Percentiles rank a stretch among this genome's conserved stretches.
These are phyloP conservation scores for Vanrija sp. DNA, from an alignment of 1,284 basidiomycete species.

Conservation along the genomic window DNA sequence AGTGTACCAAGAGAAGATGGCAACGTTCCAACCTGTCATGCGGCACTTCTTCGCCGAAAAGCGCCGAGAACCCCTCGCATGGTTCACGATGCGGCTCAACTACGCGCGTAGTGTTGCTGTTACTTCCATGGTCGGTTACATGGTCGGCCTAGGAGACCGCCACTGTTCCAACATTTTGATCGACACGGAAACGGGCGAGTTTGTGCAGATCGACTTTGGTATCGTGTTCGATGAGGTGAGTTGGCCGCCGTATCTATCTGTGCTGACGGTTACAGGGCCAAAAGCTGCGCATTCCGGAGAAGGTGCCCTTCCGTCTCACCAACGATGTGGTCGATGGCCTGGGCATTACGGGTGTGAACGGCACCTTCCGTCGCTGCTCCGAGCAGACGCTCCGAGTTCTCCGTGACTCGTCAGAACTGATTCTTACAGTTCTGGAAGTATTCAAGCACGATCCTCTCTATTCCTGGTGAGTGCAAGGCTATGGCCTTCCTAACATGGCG, in stretches of 20 bases:
- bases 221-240: conserved; percentile 91
- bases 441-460: conserved; percentile 96
- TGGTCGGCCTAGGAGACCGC: conserved; percentile 89
- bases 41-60: conserved; percentile 89
- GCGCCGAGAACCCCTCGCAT: conserved; percentile 78
- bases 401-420: conserved; percentile 74
- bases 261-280: conserved; percentile 62
- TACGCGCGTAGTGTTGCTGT: conserved; percentile 91
- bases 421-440: conserved; percentile 93
- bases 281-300: conserved; percentile 74
- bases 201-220: conserved; percentile 92
- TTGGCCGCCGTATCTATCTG: background rate
- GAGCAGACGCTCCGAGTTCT: conserved; percentile 91
- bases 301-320: conserved; percentile 92
- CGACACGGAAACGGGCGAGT: conserved; percentile 76
- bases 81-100: conserved; percentile 89
- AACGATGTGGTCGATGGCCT: conserved; percentile 91
- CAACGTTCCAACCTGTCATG: conserved; percentile 77
- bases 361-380: conserved; percentile 90
- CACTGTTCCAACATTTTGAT: conserved; percentile 91
- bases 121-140: conserved; percentile 88
- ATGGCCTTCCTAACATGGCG: conserved; percentile 28
- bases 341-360: conserved; percentile 83
- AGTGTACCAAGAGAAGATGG: conserved; percentile 57
- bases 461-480: conserved; percentile 63